These are phyloP conservation scores for Fusarium sp. DNA, from an alignment of 2,329 filamentous ascomycete genomes.

Conservation along the genomic window DNA sequence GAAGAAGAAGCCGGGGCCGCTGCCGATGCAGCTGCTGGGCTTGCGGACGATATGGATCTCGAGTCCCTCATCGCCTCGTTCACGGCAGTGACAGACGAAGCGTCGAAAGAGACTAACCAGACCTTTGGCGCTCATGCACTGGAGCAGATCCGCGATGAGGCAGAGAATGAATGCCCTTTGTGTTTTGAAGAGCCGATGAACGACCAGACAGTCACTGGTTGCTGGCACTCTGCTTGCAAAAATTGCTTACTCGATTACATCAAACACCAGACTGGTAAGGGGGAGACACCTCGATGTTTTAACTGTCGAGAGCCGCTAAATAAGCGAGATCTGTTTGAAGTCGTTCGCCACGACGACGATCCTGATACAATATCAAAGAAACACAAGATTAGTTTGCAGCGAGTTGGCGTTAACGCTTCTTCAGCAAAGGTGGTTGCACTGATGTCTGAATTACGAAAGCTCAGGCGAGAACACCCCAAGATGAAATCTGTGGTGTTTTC, in stretches of 20 bases:
- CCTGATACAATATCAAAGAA: conserved; percentile 61
- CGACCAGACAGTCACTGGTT: conserved; percentile 93
- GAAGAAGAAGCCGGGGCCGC: conserved; percentile 84
- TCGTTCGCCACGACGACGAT: conserved; percentile 82
- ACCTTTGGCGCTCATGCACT: conserved; percentile 88
- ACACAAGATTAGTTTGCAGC: conserved; percentile 72
- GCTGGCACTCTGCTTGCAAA: conserved; percentile 98
- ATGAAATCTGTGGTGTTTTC: conserved; percentile 96
- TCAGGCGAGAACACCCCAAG: conserved; percentile 75
- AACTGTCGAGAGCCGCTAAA: conserved; percentile 90
- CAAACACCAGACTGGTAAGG: conserved; percentile 84
- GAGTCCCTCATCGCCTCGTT: conserved; percentile 89
- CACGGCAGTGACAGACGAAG: conserved; percentile 75
- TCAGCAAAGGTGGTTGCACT: conserved; percentile 92
- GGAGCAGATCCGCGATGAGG: conserved; percentile 91
- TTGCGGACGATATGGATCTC: conserved; percentile 97
- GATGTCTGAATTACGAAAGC: conserved; percentile 78
- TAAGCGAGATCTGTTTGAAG: conserved; percentile 89
- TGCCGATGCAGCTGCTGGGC: conserved; percentile 82
- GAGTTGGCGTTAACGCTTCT: conserved; percentile 75
- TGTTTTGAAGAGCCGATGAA: conserved; percentile 97
- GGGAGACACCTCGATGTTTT: conserved; percentile 85
- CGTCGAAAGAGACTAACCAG: conserved; percentile 71
- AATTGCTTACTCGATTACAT: conserved; percentile 93
- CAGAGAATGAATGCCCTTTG: conserved; percentile 91